Percentiles rank a stretch among this genome's conserved stretches.
phyloP scores from a whole-genome alignment of 768 basidiomycete species.

The Leccinum rimulosum region DNA sequence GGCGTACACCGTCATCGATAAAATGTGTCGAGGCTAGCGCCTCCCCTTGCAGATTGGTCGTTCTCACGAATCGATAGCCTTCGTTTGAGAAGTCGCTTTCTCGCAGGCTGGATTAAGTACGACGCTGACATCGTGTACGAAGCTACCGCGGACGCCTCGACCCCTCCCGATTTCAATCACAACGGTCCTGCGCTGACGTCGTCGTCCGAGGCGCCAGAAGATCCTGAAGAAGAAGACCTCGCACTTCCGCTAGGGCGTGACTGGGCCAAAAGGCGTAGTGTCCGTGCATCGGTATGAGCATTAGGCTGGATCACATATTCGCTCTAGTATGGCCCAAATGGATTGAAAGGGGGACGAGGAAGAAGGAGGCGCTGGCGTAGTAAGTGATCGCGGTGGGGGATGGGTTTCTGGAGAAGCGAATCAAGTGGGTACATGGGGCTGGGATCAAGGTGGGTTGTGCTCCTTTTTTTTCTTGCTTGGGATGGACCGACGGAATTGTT shows the following conservation, averaged over 20 bases:
- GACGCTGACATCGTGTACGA: slow-evolving; percentile 99
- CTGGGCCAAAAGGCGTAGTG: slow-evolving; percentile 66
- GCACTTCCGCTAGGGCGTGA: slow-evolving; percentile 73
- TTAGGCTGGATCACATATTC: slow-evolving; percentile 73
- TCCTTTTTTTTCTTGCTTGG: too few relatives aligned
- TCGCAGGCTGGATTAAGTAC: slow-evolving; percentile 61
- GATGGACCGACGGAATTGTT: too few relatives aligned
- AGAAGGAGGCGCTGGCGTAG: slow-evolving; percentile 83
- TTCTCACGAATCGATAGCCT: slow-evolving; percentile 46
- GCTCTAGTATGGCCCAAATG: slow-evolving; percentile 87
- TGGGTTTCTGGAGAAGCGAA: too few relatives aligned
- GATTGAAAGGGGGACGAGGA: slow-evolving; percentile 73
- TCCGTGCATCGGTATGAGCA: slow-evolving; percentile 90
- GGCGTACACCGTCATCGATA: slow-evolving; percentile 73
- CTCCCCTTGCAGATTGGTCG: too few relatives aligned
- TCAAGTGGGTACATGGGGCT: too few relatives aligned
- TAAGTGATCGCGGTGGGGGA: slow-evolving; percentile 49
- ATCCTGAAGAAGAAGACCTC: slow-evolving; percentile 71
- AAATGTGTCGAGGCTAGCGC: slow-evolving; percentile 41
- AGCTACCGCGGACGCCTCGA: slow-evolving; percentile 89
- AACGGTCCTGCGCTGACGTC: slow-evolving; percentile 44
- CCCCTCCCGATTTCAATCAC: slow-evolving; percentile 76
- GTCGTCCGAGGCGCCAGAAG: slow-evolving; percentile 31
- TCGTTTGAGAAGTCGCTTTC: slow-evolving; percentile 79
- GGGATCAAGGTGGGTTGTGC: too few relatives aligned